Percentiles rank a stretch among this genome's conserved stretches.
Conservation (phyloP, 495 filamentous ascomycete genomes). For the Aspergillus cavernicola region DNA sequence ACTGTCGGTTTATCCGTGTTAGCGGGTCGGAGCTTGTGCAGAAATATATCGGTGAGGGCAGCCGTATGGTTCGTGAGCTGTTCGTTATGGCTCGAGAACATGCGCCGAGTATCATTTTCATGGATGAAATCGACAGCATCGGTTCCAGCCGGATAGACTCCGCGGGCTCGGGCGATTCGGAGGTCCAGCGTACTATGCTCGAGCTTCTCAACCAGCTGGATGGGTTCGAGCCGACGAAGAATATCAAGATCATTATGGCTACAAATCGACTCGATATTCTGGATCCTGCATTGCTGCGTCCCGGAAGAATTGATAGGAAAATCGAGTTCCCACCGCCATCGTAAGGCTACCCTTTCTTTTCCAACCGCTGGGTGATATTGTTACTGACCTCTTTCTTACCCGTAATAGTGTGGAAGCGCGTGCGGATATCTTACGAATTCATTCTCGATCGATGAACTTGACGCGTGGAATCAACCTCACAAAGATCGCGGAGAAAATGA, state of each 20-base stretch:
- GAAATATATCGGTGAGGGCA: constrained; percentile 98
- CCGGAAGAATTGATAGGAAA: constrained; percentile 96
- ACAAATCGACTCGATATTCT: constrained; percentile 97
- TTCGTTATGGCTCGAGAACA: constrained; percentile 99
- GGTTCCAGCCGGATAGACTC: constrained; percentile 95
- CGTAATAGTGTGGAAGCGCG: constrained; percentile 76
- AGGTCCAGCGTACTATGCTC: constrained; percentile 99
- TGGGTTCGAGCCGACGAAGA: constrained; percentile 99
- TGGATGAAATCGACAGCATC: constrained; percentile 99
- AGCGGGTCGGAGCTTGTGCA: constrained; percentile 95
- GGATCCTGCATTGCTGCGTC: constrained; percentile 88
- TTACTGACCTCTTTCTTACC: constrained; percentile 16
- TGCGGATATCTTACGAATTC: constrained; percentile 96
- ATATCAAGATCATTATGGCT: constrained; percentile 99
- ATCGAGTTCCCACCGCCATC: constrained; percentile 99
- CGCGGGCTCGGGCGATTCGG: constrained; percentile 92
- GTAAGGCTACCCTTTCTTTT: constrained; percentile 30
- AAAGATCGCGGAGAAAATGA: constrained; percentile 99
- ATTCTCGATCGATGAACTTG: constrained; percentile 96
- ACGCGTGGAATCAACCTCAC: constrained; percentile 95
- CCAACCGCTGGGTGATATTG: neutral
- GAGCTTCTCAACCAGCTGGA: constrained; percentile 98
- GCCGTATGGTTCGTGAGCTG: constrained; percentile 95
- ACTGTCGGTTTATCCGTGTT: constrained; percentile 98
- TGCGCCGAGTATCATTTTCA: constrained; percentile 99